These are phyloP conservation scores for Psilocybe tampanensis DNA, from an alignment of 768 basidiomycete species.

Conservation along the genomic window DNA sequence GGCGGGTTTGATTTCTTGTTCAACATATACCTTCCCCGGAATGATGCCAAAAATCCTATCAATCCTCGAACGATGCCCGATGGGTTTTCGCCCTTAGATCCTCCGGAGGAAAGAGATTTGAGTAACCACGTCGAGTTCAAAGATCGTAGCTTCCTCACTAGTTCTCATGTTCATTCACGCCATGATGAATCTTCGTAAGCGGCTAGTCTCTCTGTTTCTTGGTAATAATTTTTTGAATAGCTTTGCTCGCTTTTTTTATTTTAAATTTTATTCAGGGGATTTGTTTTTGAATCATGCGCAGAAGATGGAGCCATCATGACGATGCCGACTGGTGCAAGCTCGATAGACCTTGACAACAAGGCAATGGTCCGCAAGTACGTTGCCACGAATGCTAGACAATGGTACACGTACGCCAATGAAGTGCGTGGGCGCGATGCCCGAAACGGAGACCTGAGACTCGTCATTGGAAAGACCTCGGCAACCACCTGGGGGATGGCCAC, in stretches of 20 bases:
- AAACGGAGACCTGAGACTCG: constrained; percentile 23
- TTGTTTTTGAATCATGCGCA: constrained; percentile 12
- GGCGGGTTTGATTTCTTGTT: constrained; percentile 18
- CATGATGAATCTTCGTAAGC: not conserved
- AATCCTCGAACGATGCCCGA: constrained; percentile 10
- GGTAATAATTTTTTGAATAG: no score
- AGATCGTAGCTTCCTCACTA: constrained; percentile 6
- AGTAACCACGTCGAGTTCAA: not conserved
- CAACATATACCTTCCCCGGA: constrained; percentile 9
- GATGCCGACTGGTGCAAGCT: constrained; percentile 16
- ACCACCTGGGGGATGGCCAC: constrained; percentile 22
- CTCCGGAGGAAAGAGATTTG: not conserved
- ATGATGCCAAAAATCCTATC: not conserved
- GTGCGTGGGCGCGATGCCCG: constrained; percentile 12
- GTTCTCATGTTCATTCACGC: not conserved
- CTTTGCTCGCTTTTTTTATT: not conserved
- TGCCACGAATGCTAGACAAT: constrained; percentile 6
- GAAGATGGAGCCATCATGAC: constrained; percentile 19
- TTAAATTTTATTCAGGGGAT: constrained; percentile 1
- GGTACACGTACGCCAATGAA: constrained; percentile 21
- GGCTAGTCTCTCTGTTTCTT: not conserved
- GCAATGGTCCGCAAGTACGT: constrained; percentile 6
- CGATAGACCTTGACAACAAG: constrained; percentile 5
- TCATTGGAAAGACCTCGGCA: constrained; percentile 18
- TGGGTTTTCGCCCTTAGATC: not conserved